A percentile compares a stretch with the other conserved stretches of the same genome.
Conservation (phyloP, 2,329 filamentous ascomycete genomes). For the Microdochium nivale region DNA sequence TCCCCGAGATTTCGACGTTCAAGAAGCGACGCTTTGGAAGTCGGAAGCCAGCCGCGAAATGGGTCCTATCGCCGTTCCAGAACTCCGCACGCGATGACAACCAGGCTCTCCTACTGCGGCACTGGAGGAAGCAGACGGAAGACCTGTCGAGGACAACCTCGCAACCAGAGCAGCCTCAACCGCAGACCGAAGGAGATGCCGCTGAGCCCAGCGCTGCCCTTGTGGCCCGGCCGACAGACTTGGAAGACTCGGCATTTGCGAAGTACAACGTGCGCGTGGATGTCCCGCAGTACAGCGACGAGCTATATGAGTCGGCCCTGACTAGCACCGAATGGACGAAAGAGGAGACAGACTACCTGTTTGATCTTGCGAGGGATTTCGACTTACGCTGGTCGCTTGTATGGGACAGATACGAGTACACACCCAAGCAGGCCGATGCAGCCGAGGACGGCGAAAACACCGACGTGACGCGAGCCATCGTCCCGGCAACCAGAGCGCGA, state of each 20-base stretch:
- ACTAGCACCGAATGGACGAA: slow-evolving; percentile 75
- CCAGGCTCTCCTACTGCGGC: slow-evolving; percentile 53
- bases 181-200: slow-evolving; percentile 10
- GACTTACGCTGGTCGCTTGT: slow-evolving; percentile 88
- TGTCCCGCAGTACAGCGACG: slow-evolving; percentile 74
- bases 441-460: slow-evolving; percentile 35
- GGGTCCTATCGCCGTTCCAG: slow-evolving; percentile 62
- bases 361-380: slow-evolving; percentile 66
- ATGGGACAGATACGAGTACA: slow-evolving; percentile 84
- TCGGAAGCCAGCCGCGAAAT: slow-evolving; percentile 48
- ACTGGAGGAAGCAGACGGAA: slow-evolving; percentile 67
- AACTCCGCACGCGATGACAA: slow-evolving; percentile 70
- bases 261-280: slow-evolving; percentile 82
- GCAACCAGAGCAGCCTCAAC: slow-evolving; percentile 3
- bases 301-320: slow-evolving; percentile 73
- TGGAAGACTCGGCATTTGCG: slow-evolving; percentile 61
- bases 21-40: slow-evolving; percentile 49
- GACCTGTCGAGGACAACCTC: slow-evolving; percentile 23
- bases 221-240: slow-evolving; percentile 24
- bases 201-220: slow-evolving; percentile 24
- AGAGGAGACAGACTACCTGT: slow-evolving; percentile 88
- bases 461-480: slow-evolving; percentile 42
- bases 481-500: slow-evolving; percentile 45
- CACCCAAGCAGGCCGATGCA: slow-evolving; percentile 12
- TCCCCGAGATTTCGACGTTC: slow-evolving; percentile 50